These are phyloP conservation scores for Diplodia scrobiculata DNA, from an alignment of 2,329 filamentous ascomycete species.

Conservation along the genomic window DNA sequence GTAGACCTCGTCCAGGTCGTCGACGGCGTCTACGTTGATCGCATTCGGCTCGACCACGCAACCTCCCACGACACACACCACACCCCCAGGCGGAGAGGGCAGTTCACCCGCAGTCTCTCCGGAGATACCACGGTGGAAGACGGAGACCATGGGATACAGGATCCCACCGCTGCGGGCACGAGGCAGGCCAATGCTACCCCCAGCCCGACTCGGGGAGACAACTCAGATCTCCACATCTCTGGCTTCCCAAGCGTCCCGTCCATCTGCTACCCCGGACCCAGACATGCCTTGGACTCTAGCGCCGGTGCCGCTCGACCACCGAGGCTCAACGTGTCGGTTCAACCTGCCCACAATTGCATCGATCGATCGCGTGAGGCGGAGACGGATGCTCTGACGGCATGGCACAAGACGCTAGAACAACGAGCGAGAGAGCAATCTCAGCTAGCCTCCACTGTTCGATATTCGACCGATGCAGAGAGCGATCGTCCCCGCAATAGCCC, in stretches of 20 bases:
- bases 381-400: conserved; percentile 4
- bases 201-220: not conserved
- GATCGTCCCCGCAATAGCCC: conserved; percentile 15
- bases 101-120: conserved; percentile 1
- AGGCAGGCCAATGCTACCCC: not conserved
- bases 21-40: conserved; percentile 26
- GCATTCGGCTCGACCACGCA: not conserved
- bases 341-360: not conserved
- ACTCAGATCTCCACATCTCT: conserved; percentile 32
- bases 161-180: too few species aligned
- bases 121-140: conserved; percentile 7
- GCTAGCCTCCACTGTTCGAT: conserved; percentile 8
- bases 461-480: conserved; percentile 19
- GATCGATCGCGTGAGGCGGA: not conserved
- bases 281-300: conserved; percentile 34
- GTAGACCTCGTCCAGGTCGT: conserved; percentile 5
- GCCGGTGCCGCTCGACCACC: not conserved
- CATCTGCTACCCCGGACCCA: conserved; percentile 42
- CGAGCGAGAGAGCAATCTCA: conserved; percentile 11
- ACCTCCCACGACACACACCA: not conserved
- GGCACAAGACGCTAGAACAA: conserved; percentile 18
- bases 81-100: conserved; percentile 12
- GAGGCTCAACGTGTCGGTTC: not conserved
- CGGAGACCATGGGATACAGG: not conserved
- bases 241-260: conserved; percentile 44